Base-by-base conservation (phyloP, 2,329 filamentous ascomycete species). In the Sclerotiophoma versabilis region DNA sequence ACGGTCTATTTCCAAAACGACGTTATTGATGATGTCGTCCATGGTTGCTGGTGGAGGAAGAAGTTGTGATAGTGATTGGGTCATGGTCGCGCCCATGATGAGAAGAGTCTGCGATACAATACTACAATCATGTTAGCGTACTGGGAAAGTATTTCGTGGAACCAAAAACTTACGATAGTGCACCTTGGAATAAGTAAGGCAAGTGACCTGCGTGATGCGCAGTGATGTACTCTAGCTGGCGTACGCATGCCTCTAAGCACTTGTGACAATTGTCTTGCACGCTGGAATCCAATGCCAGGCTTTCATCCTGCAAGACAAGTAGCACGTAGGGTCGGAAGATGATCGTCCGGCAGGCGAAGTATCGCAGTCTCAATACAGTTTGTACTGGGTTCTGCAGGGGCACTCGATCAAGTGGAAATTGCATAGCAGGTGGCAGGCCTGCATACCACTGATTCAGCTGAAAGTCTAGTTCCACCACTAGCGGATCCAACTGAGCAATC, bases 381-480 rank as follows among this genome's bases (percentile, higher is more conserved):
- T 93, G 91, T 5, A 92, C 86, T 4, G 89, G 87, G 66, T 92
- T 89, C 50, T 85, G 82, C 22, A 92, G 79, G 44, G 87, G 82
- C 0, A 84, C 80, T 49, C 87, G 81, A 29, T 85, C 85, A 67
- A 91, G 89, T 1, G 90, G 88, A 62, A 95, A 95, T 64, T 92
- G 90, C 54, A 95, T 82, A 3, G 90, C 84, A 33, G 84, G 73
- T 5, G 91, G 91, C 36, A 95, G 79, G 61, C 85, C 89, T 65
- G 92, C 90, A 69, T 93, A 93, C 91, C 90, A 95, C 70, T 93
- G 90, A 5, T 87, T 88, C 43, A 95, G 78, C 74, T 95, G 91
- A 69, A 87, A 92, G 72, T 93, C 91, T 30, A 95, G 82, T 71
- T 93, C 90, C 11, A 87, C 86, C 20, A 92, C 90, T 10, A 95